Evolutionary conservation across 768 basidiomycete genomes (phyloP), one percentile per base, ranked within the genome.

Genomic region (Amanita rubescens): DNA sequence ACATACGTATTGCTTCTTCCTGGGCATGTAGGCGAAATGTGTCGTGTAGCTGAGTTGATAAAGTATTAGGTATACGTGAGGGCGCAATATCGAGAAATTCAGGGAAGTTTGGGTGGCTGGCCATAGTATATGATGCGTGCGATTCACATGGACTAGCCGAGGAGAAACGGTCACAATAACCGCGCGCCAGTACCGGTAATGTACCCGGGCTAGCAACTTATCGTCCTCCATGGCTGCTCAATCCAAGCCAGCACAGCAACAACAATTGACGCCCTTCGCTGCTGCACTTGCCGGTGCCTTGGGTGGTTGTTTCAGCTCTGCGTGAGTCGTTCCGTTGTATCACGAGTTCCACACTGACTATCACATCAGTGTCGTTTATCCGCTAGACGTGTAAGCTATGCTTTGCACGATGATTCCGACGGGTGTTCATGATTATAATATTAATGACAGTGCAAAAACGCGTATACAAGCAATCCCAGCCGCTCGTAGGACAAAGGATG

Each of bases 231-330:
- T 80, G 79, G 63, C 77, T 52, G 69, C 65, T 6, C 77, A 79
- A 67, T 78, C 76, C 20, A 79, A 83, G 62, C 79, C 80, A n/a
- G 69, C 75, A 10, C 77, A 81, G 60, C 75, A 82, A 61, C 77
- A 81, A 61, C 76, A 82, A 62, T 73, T 96, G 33, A 93, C 93
- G 0, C 89, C 94, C 0, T 84, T 94, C 60, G 93, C 88, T 1
- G 81, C 87, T 57, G 95, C 95, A 1, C 74, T 97, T 52, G 91
- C 92, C 41, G 94, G 95, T 3, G 95, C 95, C 7, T 76, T 97
- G 15, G 92, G 94, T 44, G 94, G 88, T 22, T 93, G 94, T 65
- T 91, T 96, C 69, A 86, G 87, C 58, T 91, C 90, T 60, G 91
- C 93, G 90, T 94, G 68, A 67, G 93, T 81, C 22, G 15, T 41